These are phyloP conservation scores for Camellia oleifera DNA, from an alignment of 179 eudicot genomes.

Conservation along the genomic window DNA sequence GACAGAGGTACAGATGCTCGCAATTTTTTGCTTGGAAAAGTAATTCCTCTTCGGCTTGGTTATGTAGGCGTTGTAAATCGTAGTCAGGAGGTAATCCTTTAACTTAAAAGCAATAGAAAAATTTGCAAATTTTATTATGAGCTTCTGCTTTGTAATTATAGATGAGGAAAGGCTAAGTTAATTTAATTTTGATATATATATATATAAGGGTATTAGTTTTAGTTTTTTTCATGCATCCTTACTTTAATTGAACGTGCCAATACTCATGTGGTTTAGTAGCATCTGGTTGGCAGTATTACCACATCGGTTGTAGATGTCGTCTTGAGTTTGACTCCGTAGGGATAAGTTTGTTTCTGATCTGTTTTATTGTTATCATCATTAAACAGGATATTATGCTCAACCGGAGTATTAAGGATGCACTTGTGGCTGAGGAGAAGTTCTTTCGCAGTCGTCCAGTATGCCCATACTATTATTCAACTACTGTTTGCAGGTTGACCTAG, in stretches of 20 bases:
- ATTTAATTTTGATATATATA: neutral
- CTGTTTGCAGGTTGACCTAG: neutral
- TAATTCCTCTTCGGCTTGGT: constrained; percentile 94
- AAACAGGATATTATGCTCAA: constrained; percentile 70
- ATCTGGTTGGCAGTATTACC: too few species aligned
- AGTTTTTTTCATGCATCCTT: neutral
- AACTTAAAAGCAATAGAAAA: neutral
- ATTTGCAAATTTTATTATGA: neutral
- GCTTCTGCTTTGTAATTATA: neutral
- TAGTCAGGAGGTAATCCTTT: constrained; percentile 78
- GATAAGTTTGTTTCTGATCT: neutral
- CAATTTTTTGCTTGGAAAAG: constrained; percentile 92
- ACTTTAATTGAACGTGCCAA: neutral
- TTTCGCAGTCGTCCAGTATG: constrained; percentile 86
- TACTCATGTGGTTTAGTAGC: too few species aligned
- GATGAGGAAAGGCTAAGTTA: neutral
- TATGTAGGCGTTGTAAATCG: constrained; percentile 97
- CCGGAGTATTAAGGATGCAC: constrained; percentile 83
- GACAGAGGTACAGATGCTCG: constrained; percentile 99
- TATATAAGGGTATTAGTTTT: neutral
- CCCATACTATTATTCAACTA: neutral
- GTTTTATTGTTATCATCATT: constrained; percentile 5
- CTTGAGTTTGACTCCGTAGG: neutral
- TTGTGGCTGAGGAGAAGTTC: constrained; percentile 84
- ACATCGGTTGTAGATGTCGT: neutral